These are phyloP conservation scores for Aureobasidium sp. DNA, from an alignment of 2,329 filamentous ascomycete genomes.

Conservation along the genomic window DNA sequence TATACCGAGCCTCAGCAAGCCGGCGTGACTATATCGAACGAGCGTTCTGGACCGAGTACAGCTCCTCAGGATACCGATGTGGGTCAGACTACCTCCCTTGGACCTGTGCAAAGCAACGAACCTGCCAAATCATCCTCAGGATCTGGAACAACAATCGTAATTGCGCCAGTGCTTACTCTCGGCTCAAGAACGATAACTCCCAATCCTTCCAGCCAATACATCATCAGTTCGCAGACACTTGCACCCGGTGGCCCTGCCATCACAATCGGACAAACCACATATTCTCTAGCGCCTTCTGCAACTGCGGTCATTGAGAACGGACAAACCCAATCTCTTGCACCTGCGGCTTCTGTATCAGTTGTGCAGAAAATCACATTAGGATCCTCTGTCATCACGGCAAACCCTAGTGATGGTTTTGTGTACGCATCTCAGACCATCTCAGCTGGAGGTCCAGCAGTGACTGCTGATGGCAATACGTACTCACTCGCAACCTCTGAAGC, in stretches of 20 bases:
- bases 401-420: neutral
- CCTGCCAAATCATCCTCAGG: neutral
- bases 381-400: neutral
- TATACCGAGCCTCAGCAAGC: neutral
- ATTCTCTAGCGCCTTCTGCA: neutral
- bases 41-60: neutral
- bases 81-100: neutral
- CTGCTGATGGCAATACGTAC: neutral
- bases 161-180: neutral
- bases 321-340: neutral
- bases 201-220: neutral
- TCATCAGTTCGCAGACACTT: slow-evolving; percentile 14
- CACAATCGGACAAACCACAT: neutral
- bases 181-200: neutral
- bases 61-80: neutral
- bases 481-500: neutral
- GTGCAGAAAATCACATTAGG: neutral
- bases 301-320: neutral
- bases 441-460: slow-evolving; percentile 11
- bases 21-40: too few species aligned
- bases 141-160: neutral
- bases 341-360: neutral
- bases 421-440: slow-evolving; percentile 9
- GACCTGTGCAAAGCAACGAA: neutral
- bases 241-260: slow-evolving; percentile 11